A percentile compares a stretch with the other conserved stretches of the same genome.
These are phyloP conservation scores for Pyrenochaeta sp. DNA, from an alignment of 2,329 filamentous ascomycete genomes.

Conservation along the genomic window DNA sequence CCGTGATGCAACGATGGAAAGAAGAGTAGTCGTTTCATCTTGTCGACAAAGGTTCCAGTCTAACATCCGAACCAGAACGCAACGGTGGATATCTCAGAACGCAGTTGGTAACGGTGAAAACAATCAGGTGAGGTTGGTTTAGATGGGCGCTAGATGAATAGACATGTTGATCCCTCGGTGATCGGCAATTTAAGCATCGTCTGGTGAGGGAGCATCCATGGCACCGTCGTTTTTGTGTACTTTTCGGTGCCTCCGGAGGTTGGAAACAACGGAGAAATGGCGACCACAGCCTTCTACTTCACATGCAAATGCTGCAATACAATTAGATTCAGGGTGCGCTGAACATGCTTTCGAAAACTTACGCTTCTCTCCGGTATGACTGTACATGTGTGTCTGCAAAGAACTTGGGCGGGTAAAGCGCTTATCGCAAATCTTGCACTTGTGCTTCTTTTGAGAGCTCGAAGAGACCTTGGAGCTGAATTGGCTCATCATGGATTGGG, in stretches of 20 bases:
- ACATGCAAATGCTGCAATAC: conserved; percentile 79
- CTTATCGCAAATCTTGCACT: conserved; percentile 99
- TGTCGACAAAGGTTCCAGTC: conserved; percentile 29
- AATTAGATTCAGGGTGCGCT: conserved; percentile 13
- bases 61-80: conserved; percentile 37
- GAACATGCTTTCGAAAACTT: conserved; percentile 55
- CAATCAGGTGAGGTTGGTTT: conserved; percentile 17
- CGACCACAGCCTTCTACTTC: conserved; percentile 94
- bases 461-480: conserved; percentile 97
- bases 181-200: conserved; percentile 50
- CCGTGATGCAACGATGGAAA: conserved; percentile 37
- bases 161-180: conserved; percentile 28
- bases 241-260: conserved; percentile 91
- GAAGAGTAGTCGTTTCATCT: conserved; percentile 41
- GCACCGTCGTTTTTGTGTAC: conserved; percentile 81
- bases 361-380: conserved; percentile 98
- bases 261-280: conserved; percentile 97
- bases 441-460: conserved; percentile 98
- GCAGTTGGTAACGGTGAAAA: conserved; percentile 29
- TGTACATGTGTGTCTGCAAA: conserved; percentile 97
- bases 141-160: conserved; percentile 8
- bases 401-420: conserved; percentile 94
- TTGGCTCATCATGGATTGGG: conserved; percentile 97
- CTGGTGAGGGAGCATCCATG: conserved; percentile 56
- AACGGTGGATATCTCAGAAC: conserved; percentile 49